phyloP scores from a whole-genome alignment of 148 eudicot genomes.

The Fagopyrum tataricum region DNA sequence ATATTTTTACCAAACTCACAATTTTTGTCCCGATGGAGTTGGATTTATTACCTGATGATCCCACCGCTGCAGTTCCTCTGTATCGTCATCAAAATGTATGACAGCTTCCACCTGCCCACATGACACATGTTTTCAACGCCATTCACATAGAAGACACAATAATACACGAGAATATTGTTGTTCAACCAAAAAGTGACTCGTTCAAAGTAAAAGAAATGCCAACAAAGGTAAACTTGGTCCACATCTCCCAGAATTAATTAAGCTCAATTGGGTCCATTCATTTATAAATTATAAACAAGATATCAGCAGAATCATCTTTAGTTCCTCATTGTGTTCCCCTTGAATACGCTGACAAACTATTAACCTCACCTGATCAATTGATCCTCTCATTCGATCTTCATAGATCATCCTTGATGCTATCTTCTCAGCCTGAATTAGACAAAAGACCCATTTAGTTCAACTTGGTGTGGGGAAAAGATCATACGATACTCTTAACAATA shows the following conservation, averaged over 20 bases:
- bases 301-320: not conserved
- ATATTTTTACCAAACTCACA: slow-evolving; percentile 4
- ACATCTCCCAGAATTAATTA: not conserved
- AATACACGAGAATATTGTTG: not conserved
- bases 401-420: slow-evolving; percentile 95
- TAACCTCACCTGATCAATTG: slow-evolving; percentile 81
- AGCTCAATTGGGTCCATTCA: not conserved
- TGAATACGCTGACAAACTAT: not conserved
- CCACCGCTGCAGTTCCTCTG: slow-evolving; percentile 94
- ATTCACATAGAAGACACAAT: not conserved
- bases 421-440: slow-evolving; percentile 80
- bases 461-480: not conserved
- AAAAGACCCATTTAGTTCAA: not conserved
- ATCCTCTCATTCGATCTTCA: slow-evolving; percentile 98
- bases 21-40: not conserved
- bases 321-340: not conserved
- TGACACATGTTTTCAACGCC: not conserved
- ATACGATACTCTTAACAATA: not conserved
- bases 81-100: slow-evolving; percentile 97
- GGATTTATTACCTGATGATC: slow-evolving; percentile 74
- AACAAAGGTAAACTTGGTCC: not conserved
- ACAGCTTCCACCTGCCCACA: slow-evolving; percentile 80
- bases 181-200: not conserved
- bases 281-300: not conserved
- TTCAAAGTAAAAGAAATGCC: not conserved